phyloP scores from a whole-genome alignment of 2,329 filamentous ascomycete species.

The Neofusicoccum ribis region DNA sequence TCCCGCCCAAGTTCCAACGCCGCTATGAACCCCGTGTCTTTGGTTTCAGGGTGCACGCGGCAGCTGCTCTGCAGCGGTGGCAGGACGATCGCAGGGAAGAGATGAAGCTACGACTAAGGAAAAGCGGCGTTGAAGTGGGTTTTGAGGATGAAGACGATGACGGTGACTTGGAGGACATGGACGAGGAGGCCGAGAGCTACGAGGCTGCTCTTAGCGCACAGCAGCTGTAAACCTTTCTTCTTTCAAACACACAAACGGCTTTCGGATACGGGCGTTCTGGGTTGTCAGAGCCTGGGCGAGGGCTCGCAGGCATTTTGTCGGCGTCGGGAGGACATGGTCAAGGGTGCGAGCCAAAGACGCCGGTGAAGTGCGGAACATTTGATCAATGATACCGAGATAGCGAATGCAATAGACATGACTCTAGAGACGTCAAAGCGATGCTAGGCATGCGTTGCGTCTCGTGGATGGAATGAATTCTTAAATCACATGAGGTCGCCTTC shows the following conservation, averaged over 20 bases:
- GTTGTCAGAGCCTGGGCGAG: slow-evolving; percentile 11
- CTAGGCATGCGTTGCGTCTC: too few relatives aligned
- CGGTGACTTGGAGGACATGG: slow-evolving; percentile 59
- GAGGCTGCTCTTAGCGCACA: slow-evolving; percentile 5
- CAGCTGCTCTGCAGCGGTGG: slow-evolving; percentile 86
- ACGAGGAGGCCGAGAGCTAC: slow-evolving; percentile 44
- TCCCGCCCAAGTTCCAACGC: slow-evolving; percentile 80
- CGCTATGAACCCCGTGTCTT: slow-evolving; percentile 90
- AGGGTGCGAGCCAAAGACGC: background rate
- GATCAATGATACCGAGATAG: slow-evolving; percentile 17
- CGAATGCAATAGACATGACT: slow-evolving; percentile 12
- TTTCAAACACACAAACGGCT: background rate
- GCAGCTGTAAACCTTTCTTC: slow-evolving; percentile 6
- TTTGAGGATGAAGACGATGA: slow-evolving; percentile 70
- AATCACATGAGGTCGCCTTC: background rate
- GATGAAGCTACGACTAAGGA: slow-evolving; percentile 75
- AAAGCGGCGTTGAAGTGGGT: slow-evolving; percentile 69
- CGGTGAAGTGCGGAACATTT: slow-evolving; percentile 9
- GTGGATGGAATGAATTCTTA: background rate
- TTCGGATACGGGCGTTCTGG: slow-evolving; percentile 10
- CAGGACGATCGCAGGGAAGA: slow-evolving; percentile 79
- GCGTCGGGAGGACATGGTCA: slow-evolving; percentile 10
- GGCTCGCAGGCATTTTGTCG: slow-evolving; percentile 19
- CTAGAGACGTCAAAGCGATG: background rate
- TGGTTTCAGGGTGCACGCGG: slow-evolving; percentile 92